Evolutionary conservation across 352 stramenopile genomes (phyloP).

Genomic region (Phytophthora boehmeriae): DNA sequence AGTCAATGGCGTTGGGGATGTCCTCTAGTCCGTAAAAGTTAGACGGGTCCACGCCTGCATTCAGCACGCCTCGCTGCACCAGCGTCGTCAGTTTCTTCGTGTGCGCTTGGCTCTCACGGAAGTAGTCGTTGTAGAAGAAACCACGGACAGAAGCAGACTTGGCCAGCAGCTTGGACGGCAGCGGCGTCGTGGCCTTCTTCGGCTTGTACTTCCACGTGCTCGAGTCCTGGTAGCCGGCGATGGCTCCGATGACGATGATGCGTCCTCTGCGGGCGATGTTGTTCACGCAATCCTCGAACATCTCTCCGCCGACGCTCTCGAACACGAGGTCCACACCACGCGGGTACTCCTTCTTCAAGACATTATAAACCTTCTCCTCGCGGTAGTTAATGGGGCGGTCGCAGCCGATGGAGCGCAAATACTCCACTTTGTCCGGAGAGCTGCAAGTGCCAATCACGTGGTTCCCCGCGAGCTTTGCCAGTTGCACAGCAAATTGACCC

Average conservation of each 20-base stretch:
- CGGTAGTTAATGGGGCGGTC: conserved; percentile 90
- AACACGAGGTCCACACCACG: conserved; percentile 74
- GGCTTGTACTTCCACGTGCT: conserved; percentile 40
- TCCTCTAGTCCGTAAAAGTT: conserved; percentile 64
- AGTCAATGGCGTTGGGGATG: conserved; percentile 67
- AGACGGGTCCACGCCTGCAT: conserved; percentile 49
- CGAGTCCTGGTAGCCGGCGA: conserved; percentile 57
- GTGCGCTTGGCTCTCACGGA: conserved; percentile 44
- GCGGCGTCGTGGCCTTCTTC: conserved; percentile 29
- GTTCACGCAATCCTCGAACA: conserved; percentile 51
- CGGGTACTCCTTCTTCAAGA: conserved; percentile 75
- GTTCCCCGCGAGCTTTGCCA: conserved; percentile 84
- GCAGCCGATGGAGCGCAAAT: conserved; percentile 68
- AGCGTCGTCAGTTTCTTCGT: conserved; percentile 51
- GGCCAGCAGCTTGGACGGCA: conserved; percentile 40
- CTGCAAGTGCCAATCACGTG: conserved; percentile 83
- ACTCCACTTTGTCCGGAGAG: conserved; percentile 85
- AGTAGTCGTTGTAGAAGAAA: conserved; percentile 55
- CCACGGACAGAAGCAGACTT: conserved; percentile 51
- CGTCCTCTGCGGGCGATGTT: conserved; percentile 66
- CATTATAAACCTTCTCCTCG: conserved; percentile 58
- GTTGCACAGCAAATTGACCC: conserved; percentile 83
- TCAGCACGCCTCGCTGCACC: conserved; percentile 55
- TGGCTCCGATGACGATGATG: conserved; percentile 63
- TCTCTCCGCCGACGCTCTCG: conserved; percentile 63